Evolutionary conservation across 805 yeast species (phyloP), one percentile per base, ranked within the genome.

Genomic region (Suhomyces prunicola): DNA sequence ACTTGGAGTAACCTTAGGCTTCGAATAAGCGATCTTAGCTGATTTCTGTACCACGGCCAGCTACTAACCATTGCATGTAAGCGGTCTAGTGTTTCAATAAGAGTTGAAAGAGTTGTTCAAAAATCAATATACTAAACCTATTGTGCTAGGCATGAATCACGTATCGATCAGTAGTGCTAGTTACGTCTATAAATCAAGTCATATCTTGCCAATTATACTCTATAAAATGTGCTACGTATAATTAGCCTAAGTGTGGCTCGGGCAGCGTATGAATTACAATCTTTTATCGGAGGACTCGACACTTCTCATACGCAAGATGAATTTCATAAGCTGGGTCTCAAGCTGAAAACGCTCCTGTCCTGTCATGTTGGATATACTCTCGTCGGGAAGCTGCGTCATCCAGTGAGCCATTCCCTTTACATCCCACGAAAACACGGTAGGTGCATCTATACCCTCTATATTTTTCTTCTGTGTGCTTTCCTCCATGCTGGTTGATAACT

Each of bases 281-380:
- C 10, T 9, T 6, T 19, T 10, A 10, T 42, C 29, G 3, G 46
- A 5, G 31, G 46, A 23, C 31, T n/a, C 29, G 17, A 44, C 35
- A n/a, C 26, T 53, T 31, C 74, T 63, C 64, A 72, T 63, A 24
- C 69, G 66, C 23, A 72, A 57, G 67, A 74, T 70, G 45, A 74
- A 63, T 41, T 60, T 51, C 61, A 74, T 60, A 54, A 73, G 53
- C 26, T 60, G 54, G 1, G 75, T 68, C 51, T 74, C 79, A 48
- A 74, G 56, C 5, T 65, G 60, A 50, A 58, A 60, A 46, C 55
- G 60, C 39, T 66, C 64, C 3, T 56, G 29, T 3, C 44, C 44
- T 7, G 60, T 44, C 52, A 71, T 45, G 2, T 24, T 23, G 12
- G 49, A 53, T n/a, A 69, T 50, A 3, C 62, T 66, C 0, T 50